Conservation (phyloP, 192 early-diverging fungal species). For the Coemansia asiatica region DNA sequence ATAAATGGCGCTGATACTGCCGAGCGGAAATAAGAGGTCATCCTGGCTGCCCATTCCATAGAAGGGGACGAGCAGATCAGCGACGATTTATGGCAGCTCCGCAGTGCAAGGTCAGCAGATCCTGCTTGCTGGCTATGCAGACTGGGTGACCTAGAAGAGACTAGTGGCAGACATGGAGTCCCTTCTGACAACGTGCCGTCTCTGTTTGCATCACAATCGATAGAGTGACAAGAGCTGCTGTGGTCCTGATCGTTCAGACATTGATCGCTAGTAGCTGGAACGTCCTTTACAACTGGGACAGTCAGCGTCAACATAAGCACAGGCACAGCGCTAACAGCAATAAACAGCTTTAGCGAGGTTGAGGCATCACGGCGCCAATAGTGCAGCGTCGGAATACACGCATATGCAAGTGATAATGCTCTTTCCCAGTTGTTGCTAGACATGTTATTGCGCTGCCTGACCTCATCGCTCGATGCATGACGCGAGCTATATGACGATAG, state of each 20-base stretch:
- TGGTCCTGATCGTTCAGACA: not conserved
- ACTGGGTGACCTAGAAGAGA: not conserved
- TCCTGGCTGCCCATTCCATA: slow-evolving; percentile 24
- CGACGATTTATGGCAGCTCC: not conserved
- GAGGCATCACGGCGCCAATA: slow-evolving; percentile 37
- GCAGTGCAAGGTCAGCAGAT: not conserved
- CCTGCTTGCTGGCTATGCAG: not conserved
- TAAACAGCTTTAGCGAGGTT: slow-evolving; percentile 26
- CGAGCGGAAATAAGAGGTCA: slow-evolving; percentile 23
- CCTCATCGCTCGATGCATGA: not conserved
- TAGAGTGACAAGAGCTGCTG: not conserved
- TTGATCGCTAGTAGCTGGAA: not conserved
- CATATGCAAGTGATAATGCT: not conserved
- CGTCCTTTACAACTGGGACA: slow-evolving; percentile 30
- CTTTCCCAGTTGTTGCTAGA: not conserved
- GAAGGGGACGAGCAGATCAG: not conserved
- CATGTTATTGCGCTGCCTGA: not conserved
- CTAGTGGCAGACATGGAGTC: not conserved
- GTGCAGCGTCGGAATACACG: slow-evolving; percentile 43
- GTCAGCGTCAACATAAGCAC: slow-evolving; percentile 50
- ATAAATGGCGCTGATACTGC: slow-evolving; percentile 26
- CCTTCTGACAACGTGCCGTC: not conserved
- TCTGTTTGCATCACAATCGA: not conserved
- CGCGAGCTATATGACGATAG: not conserved
- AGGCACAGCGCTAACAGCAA: slow-evolving; percentile 43